A percentile compares a stretch with the other conserved stretches of the same genome.
Evolutionary conservation across 1,284 basidiomycete species (phyloP).

Genomic region (Irpex sp.): DNA sequence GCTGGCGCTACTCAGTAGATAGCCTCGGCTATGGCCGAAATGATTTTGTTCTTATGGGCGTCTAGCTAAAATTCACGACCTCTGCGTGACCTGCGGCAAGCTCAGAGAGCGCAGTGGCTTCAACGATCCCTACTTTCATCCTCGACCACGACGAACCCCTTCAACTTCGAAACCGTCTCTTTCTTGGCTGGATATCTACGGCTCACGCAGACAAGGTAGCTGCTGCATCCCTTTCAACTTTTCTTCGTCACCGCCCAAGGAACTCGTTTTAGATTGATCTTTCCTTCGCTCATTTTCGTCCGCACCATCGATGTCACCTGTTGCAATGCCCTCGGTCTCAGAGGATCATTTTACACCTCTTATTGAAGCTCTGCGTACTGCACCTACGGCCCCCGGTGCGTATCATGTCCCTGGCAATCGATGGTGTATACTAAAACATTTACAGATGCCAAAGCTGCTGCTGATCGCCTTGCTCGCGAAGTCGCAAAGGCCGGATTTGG

Average conservation of each 20-base stretch:
- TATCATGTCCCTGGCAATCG: conserved; percentile 4
- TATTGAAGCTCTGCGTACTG: conserved; percentile 60
- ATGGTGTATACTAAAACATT: background rate
- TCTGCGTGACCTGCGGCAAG: too few relatives aligned
- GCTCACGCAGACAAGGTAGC: background rate
- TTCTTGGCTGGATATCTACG: background rate
- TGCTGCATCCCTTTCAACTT: background rate
- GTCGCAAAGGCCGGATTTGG: conserved; percentile 62
- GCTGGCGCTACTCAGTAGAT: too few relatives aligned
- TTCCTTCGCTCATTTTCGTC: conserved; percentile 1
- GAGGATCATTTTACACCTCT: conserved; percentile 46
- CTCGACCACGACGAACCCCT: background rate
- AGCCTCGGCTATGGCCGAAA: too few relatives aligned
- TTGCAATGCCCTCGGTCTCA: conserved; percentile 42
- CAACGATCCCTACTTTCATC: background rate
- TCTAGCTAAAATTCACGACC: too few relatives aligned
- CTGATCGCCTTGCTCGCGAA: conserved; percentile 72
- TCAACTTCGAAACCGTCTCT: background rate
- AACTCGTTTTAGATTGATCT: background rate
- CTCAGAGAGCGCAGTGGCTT: background rate
- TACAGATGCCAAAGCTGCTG: conserved; percentile 75
- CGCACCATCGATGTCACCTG: conserved; percentile 47
- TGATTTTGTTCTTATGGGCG: too few relatives aligned
- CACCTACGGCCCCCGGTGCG: conserved; percentile 72
- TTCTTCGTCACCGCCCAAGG: background rate